Base-by-base conservation (phyloP, 2,329 filamentous ascomycete genomes). In the Talaromyces islandicus region DNA sequence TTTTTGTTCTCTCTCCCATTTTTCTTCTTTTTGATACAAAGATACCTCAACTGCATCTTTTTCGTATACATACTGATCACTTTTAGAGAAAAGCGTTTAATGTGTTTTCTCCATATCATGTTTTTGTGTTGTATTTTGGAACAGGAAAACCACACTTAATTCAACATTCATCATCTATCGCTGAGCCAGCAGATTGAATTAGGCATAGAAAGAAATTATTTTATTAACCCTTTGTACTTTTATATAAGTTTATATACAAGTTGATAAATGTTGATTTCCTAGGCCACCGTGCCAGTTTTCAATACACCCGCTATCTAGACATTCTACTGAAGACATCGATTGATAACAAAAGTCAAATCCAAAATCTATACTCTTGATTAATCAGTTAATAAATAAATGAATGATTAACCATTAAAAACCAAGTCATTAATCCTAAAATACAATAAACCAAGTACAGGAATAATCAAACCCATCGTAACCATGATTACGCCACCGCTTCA, bases 11-110 rank as follows among this genome's bases (percentile, higher is more conserved):
- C n/a, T n/a, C n/a, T n/a, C n/a, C 17, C 12, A 12, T 38, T 14
- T n/a, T 38, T 38, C 9, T 50, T 25, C 19, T 24, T 11, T 50
- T 52, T 29, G 48, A 52, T 52, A 52, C 27, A 52, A 55, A 55
- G 53, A 55, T 55, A 55, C 53, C 53, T 55, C 53, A 55, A 55
- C 53, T 55, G 53, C 53, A 55, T 55, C 53, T 55, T 55, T 55
- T 30, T 46, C 43, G 11, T 46, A 46, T 46, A 46, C 43, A 46
- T 46, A 46, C 19, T 46, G 43, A 46, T 52, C 25, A 4, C 10
- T 1, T 52, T 10, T 29, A 29, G 48, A 27, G 25, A 24, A 52
- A 29, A 52, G 48, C 48, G 12, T 29, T 52, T 29, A 27, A 29
- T 29, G 25, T n/a, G 3, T 52, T 29, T 17, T 17, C 19, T 27